A percentile compares a stretch with the other conserved stretches of the same genome.
Evolutionary conservation across 177 flowering plant species (phyloP).

Genomic region (Vitis hybrid): DNA sequence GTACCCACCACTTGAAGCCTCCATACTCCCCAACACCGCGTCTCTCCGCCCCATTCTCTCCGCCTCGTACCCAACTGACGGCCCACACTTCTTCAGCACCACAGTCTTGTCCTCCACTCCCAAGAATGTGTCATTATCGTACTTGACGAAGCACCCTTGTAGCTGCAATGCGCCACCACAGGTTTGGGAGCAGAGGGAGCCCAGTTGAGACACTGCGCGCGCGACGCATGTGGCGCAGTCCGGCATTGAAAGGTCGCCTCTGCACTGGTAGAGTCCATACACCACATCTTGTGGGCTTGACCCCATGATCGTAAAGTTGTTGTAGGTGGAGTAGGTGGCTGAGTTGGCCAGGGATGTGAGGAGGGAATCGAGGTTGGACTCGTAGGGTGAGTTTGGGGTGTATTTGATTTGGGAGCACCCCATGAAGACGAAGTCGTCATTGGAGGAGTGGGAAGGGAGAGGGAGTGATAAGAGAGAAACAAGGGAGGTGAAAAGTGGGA

Average conservation of each 20-base stretch:
- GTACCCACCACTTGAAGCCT: slow-evolving; percentile 27
- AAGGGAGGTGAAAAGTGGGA: slow-evolving; percentile 13
- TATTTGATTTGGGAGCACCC: slow-evolving; percentile 60
- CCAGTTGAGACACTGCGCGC: slow-evolving; percentile 36
- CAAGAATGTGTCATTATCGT: slow-evolving; percentile 49
- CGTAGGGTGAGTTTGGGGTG: slow-evolving; percentile 40
- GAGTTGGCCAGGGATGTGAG: slow-evolving; percentile 68
- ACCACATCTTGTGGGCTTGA: slow-evolving; percentile 42
- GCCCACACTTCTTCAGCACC: slow-evolving; percentile 63
- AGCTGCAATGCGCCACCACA: slow-evolving; percentile 59
- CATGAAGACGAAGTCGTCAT: slow-evolving; percentile 41
- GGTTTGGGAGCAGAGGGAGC: slow-evolving; percentile 31
- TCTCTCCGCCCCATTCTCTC: slow-evolving; percentile 28
- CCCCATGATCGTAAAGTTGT: slow-evolving; percentile 51
- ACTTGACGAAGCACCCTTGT: slow-evolving; percentile 55
- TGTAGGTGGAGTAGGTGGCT: slow-evolving; percentile 60
- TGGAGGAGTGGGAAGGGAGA: slow-evolving; percentile 14
- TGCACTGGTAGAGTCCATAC: slow-evolving; percentile 65
- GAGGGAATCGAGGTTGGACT: slow-evolving; percentile 54
- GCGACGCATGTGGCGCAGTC: slow-evolving; percentile 66
- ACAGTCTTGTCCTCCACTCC: slow-evolving; percentile 57
- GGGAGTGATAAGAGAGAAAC: slow-evolving; percentile 10
- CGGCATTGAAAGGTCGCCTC: slow-evolving; percentile 66
- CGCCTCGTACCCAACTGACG: slow-evolving; percentile 35
- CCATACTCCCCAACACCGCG: slow-evolving; percentile 34